Evolutionary conservation across 1,284 basidiomycete genomes (phyloP), one percentile per base, ranked within the genome.

Genomic region (Leccinum huronense): DNA sequence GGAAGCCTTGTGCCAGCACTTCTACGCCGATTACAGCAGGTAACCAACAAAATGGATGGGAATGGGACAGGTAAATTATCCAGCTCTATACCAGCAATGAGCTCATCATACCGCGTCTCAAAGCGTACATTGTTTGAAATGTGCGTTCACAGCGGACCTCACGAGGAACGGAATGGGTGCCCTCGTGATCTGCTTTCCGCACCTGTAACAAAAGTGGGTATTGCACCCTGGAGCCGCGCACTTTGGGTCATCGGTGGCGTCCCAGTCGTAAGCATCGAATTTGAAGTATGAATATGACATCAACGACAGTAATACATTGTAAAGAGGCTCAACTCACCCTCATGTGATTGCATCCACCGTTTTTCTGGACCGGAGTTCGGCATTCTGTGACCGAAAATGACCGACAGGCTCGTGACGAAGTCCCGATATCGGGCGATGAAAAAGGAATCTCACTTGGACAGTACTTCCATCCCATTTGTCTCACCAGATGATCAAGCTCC

Each of bases 341-440:
- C 81, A 89, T 87, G 73, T 89, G 86, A 68, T 88, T 87, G 68
- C 87, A 89, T 3, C 87, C 87, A 7, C 77, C 75, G 4, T 75
- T 77, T 71, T 87, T 89, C 70, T 85, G 83, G 14, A 83, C 80
- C 0, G 84, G 84, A 0, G 85, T 86, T 57, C 76, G 74, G 68
- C 87, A 89, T 7, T 82, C 86, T 87, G 64, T n/a, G 16, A 54
- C 23, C 3, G 3, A 58, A 13, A 19, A n/a, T 60, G 5, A 63
- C 13, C 19, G n/a, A 62, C 45, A 48, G 45, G 45, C 48, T 5
- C 23, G 38, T 64, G 27, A 45, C n/a, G 14, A 31, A 0, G 8
- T 27, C 19, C 48, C 16, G n/a, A 34, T 27, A 31, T 51, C 7
- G 19, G 7, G 33, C 31, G 10, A 45, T 3, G 0, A 54, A 45